These are phyloP conservation scores for Rugonectria rugulosa DNA, from an alignment of 2,329 filamentous ascomycete species.

Conservation along the genomic window DNA sequence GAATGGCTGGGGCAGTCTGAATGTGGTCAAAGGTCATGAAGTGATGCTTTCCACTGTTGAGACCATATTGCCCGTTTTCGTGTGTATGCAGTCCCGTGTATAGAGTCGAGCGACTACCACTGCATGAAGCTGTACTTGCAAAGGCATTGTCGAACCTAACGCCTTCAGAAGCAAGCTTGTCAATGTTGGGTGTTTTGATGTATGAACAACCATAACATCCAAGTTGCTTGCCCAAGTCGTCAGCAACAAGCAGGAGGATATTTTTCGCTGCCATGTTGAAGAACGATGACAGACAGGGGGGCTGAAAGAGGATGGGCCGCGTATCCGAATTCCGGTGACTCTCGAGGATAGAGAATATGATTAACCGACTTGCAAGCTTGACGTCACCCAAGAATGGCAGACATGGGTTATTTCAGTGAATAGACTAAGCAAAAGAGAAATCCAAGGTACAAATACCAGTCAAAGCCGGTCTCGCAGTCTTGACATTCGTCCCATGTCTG, in stretches of 20 bases:
- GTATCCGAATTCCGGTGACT: too few species aligned
- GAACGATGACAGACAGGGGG: too few species aligned
- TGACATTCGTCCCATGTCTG: not conserved
- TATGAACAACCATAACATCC: slow-evolving; percentile 7
- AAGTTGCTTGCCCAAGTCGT: slow-evolving; percentile 13
- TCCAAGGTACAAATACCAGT: not conserved
- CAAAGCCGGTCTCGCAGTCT: not conserved
- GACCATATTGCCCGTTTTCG: slow-evolving; percentile 45
- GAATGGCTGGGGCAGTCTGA: slow-evolving; percentile 32
- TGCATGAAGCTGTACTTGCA: slow-evolving; percentile 56
- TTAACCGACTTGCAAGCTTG: too few species aligned
- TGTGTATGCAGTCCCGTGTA: slow-evolving; percentile 59
- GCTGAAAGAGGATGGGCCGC: too few species aligned
- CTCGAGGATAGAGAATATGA: too few species aligned
- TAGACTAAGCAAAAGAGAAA: not conserved
- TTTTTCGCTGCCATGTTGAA: slow-evolving; percentile 1
- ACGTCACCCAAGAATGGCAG: not conserved
- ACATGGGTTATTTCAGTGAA: not conserved
- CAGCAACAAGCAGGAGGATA: slow-evolving; percentile 9
- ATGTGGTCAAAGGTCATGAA: slow-evolving; percentile 54
- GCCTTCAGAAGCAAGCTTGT: slow-evolving; percentile 1
- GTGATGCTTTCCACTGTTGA: slow-evolving; percentile 39
- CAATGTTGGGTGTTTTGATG: slow-evolving; percentile 17
- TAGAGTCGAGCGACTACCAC: slow-evolving; percentile 53
- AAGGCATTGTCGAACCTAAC: slow-evolving; percentile 35